A percentile compares a stretch with the other conserved stretches of the same genome.
phyloP scores from a whole-genome alignment of 2,329 filamentous ascomycete species.

The Ceratocystis eucalypticola region DNA sequence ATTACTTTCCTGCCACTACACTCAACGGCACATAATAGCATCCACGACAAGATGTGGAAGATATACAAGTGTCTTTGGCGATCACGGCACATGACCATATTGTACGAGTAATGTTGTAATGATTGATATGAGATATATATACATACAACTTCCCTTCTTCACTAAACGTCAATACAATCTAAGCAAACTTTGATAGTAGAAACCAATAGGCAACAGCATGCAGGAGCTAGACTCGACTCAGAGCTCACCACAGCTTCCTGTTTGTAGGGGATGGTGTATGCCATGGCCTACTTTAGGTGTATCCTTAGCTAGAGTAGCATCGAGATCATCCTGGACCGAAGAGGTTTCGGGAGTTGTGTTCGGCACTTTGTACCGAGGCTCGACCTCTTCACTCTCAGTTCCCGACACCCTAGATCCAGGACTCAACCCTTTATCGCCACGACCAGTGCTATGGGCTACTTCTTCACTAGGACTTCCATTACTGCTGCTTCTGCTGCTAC shows the following conservation, averaged over 20 bases:
- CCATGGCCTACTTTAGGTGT: neutral
- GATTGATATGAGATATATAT: neutral
- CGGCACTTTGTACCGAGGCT: neutral
- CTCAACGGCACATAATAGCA: neutral
- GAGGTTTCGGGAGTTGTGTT: conserved; percentile 1
- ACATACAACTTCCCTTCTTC: neutral
- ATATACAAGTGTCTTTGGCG: neutral
- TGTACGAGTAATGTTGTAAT: neutral
- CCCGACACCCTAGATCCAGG: neutral
- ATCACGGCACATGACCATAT: neutral
- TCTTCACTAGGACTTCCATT: neutral
- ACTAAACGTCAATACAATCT: neutral
- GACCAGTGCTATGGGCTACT: neutral
- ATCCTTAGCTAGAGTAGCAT: neutral
- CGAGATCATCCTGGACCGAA: neutral
- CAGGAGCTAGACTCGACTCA: neutral
- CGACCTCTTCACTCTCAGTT: neutral
- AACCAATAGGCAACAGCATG: neutral
- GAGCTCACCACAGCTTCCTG: neutral
- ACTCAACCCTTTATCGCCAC: neutral
- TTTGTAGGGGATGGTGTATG: neutral
- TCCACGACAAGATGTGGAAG: neutral
- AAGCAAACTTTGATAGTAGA: neutral
- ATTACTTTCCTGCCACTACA: neutral
- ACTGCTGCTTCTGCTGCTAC: neutral